Evolutionary conservation across 2,329 filamentous ascomycete species (phyloP).

Genomic region (Magnaporthiopsis rhizophila): DNA sequence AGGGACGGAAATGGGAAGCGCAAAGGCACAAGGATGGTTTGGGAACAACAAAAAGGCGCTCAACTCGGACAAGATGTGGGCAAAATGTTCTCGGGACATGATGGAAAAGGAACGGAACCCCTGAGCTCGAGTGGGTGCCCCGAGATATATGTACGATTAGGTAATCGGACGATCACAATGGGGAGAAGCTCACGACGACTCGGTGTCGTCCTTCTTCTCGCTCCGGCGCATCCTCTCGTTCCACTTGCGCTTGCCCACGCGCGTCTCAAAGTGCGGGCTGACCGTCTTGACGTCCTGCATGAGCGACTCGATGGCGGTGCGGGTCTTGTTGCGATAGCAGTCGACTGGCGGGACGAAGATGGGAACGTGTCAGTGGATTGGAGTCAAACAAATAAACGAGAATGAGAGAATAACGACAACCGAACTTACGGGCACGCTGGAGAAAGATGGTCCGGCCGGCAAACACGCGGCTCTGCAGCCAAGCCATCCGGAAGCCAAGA

Average conservation of each 20-base stretch:
- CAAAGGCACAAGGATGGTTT: neutral
- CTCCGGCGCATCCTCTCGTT: constrained; percentile 45
- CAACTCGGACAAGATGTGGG: no score
- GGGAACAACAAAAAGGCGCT: neutral
- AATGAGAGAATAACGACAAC: no score
- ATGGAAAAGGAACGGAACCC: neutral
- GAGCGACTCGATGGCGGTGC: constrained; percentile 68
- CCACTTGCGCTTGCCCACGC: constrained; percentile 75
- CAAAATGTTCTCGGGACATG: no score
- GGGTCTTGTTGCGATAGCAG: constrained; percentile 87
- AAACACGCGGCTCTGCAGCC: constrained; percentile 91
- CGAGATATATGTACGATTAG: neutral
- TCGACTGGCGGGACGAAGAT: constrained; percentile 54
- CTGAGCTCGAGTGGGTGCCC: neutral
- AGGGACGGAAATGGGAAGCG: neutral
- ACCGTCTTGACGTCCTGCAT: constrained; percentile 67
- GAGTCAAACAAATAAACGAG: neutral
- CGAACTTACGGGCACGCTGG: constrained; percentile 85
- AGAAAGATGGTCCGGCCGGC: constrained; percentile 78
- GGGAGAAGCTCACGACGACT: neutral
- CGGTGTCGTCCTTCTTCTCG: constrained; percentile 22
- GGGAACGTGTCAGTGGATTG: neutral
- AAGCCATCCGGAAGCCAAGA: constrained; percentile 89
- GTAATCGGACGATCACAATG: neutral
- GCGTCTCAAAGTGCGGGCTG: constrained; percentile 81